phyloP scores from a whole-genome alignment of 352 stramenopile genomes.

The Phytophthora pisi region DNA sequence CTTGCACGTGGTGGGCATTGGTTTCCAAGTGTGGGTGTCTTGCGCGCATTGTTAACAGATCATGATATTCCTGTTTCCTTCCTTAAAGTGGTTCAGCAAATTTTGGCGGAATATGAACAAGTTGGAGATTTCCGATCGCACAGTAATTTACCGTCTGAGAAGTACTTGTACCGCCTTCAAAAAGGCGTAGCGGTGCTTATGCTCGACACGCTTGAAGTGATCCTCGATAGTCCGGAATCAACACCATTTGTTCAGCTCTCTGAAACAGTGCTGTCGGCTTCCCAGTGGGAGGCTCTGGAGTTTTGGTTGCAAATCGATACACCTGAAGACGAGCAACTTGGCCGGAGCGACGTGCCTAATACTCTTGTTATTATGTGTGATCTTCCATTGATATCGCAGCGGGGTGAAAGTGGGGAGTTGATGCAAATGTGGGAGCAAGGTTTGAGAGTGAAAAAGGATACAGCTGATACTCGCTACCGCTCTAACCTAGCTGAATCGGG shows the following conservation, averaged over 20 bases:
- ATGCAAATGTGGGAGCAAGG: conserved; percentile 24
- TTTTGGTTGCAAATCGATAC: conserved; percentile 21
- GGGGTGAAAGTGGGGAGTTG: conserved; percentile 11
- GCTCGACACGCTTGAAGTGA: conserved; percentile 50
- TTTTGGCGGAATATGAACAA: conserved; percentile 54
- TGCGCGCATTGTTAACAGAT: conserved; percentile 37
- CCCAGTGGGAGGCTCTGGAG: conserved; percentile 46
- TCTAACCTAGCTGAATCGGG: conserved; percentile 1
- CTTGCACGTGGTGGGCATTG: conserved; percentile 48
- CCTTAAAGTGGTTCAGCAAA: conserved; percentile 27
- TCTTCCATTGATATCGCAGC: conserved; percentile 36
- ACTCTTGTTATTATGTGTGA: conserved; percentile 64
- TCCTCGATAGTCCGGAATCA: conserved; percentile 22
- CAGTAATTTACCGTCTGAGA: conserved; percentile 19
- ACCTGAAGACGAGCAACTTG: background rate
- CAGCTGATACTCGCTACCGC: background rate
- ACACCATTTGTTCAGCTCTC: conserved; percentile 37
- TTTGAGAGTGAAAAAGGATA: conserved; percentile 2
- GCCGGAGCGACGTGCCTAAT: conserved; percentile 6
- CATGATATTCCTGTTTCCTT: conserved; percentile 41
- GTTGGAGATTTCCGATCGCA: conserved; percentile 27
- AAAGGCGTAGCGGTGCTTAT: conserved; percentile 34
- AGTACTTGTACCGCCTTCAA: conserved; percentile 36
- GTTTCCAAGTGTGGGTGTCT: conserved; percentile 49
- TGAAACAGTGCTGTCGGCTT: conserved; percentile 33